Conservation (phyloP, 768 basidiomycete genomes). For the Auricularia sp. region DNA sequence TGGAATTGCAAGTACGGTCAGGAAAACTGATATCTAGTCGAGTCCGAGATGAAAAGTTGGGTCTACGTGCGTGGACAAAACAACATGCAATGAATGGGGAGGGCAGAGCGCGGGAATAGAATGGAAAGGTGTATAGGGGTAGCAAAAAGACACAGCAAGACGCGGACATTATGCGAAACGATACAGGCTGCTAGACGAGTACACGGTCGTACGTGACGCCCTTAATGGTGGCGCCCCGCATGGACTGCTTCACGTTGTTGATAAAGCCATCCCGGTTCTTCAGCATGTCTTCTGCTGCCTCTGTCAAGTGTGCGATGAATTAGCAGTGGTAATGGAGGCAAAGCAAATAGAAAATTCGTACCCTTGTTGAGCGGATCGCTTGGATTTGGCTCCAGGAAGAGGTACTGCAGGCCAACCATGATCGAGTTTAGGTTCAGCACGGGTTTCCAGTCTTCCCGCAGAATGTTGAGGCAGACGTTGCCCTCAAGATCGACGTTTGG, state of each 20-base stretch:
- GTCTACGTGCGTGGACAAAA: no score
- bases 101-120: no score
- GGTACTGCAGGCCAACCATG: slow-evolving; percentile 96
- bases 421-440: slow-evolving; percentile 95
- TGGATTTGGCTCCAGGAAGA: slow-evolving; percentile 97
- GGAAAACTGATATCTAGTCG: no score
- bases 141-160: no score
- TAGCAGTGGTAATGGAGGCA: slow-evolving; percentile 5
- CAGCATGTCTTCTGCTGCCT: slow-evolving; percentile 90
- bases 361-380: slow-evolving; percentile 99
- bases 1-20: no score
- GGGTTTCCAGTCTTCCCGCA: slow-evolving; percentile 99
- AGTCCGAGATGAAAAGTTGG: no score
- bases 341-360: slow-evolving; percentile 25
- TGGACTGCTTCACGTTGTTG: slow-evolving; percentile 74
- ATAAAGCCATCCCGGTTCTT: slow-evolving; percentile 78
- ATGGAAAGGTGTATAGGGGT: no score
- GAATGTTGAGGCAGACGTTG: slow-evolving; percentile 95
- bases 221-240: slow-evolving; percentile 73
- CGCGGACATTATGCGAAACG: neutral
- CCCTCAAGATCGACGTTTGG: slow-evolving; percentile 97
- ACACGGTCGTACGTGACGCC: slow-evolving; percentile 77
- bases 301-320: slow-evolving; percentile 34
- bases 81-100: no score
- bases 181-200: slow-evolving; percentile 27